These are phyloP conservation scores for Talaromyces albobiverticillius DNA, from an alignment of 2,329 filamentous ascomycete species.

Conservation along the genomic window DNA sequence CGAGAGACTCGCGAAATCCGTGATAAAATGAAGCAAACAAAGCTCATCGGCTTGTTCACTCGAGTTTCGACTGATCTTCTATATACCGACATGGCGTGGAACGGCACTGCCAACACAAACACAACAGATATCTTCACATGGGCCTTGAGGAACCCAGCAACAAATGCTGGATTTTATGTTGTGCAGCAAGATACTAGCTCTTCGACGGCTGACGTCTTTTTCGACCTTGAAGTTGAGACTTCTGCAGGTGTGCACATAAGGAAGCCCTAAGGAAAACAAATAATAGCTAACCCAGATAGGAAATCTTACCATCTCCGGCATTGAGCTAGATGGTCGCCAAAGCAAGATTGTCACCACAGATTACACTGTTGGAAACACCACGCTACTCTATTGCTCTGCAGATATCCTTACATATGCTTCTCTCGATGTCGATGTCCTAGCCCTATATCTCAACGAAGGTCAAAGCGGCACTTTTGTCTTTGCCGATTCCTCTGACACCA, in stretches of 20 bases:
- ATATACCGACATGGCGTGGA: slow-evolving; percentile 54
- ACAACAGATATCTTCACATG: slow-evolving; percentile 48
- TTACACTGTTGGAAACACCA: slow-evolving; percentile 48
- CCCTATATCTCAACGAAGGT: slow-evolving; percentile 49
- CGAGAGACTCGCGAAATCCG: slow-evolving; percentile 73
- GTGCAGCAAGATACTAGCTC: slow-evolving; percentile 47
- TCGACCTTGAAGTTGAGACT: slow-evolving; percentile 49
- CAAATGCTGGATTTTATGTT: slow-evolving; percentile 51
- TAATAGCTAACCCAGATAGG: slow-evolving; percentile 14
- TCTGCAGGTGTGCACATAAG: slow-evolving; percentile 40
- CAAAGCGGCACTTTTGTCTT: slow-evolving; percentile 52
- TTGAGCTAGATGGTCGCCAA: slow-evolving; percentile 52
- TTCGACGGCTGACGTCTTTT: slow-evolving; percentile 45
- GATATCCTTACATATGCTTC: slow-evolving; percentile 49
- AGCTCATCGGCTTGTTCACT: slow-evolving; percentile 44
- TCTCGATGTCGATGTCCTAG: slow-evolving; percentile 43
- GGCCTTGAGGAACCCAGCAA: slow-evolving; percentile 52
- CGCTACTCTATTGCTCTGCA: slow-evolving; percentile 51
- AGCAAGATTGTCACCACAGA: slow-evolving; percentile 56
- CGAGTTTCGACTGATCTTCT: slow-evolving; percentile 51
- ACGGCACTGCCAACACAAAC: slow-evolving; percentile 50
- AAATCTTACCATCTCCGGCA: slow-evolving; percentile 34
- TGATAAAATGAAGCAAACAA: slow-evolving; percentile 67
- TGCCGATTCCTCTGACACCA: slow-evolving; percentile 28
- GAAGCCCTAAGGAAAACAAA: slow-evolving; percentile 18